Conservation (phyloP, 2,329 filamentous ascomycete species). For the Xylariomycetidae sp. region DNA sequence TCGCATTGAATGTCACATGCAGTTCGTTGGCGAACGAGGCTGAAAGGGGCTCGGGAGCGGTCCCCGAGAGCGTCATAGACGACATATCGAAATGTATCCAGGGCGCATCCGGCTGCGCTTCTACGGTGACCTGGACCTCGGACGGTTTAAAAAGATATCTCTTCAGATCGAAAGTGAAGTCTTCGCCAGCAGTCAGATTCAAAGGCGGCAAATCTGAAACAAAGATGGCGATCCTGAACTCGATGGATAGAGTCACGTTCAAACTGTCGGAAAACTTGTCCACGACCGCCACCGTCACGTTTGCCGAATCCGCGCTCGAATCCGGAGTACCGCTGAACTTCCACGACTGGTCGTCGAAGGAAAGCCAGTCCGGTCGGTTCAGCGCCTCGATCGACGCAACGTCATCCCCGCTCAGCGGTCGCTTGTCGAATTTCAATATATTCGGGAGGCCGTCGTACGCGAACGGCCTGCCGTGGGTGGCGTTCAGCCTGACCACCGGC, state of each 20-base stretch:
- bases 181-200: conserved; percentile 20
- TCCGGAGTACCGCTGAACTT: conserved; percentile 62
- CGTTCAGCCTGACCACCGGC: conserved; percentile 51
- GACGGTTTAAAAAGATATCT: conserved; percentile 20
- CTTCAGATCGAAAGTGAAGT: conserved; percentile 27
- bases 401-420: conserved; percentile 41
- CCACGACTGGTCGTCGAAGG: conserved; percentile 59
- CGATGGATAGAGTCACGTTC: conserved; percentile 45
- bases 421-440: conserved; percentile 55
- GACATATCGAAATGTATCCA: conserved; percentile 28
- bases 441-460: conserved; percentile 47
- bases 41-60: conserved; percentile 13
- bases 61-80: conserved; percentile 20
- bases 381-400: conserved; percentile 46
- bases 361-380: conserved; percentile 64
- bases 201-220: conserved; percentile 23
- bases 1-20: conserved; percentile 18
- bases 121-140: conserved; percentile 19
- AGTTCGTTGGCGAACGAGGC: conserved; percentile 8
- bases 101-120: conserved; percentile 18
- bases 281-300: conserved; percentile 55
- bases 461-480: conserved; percentile 48
- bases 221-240: conserved; percentile 20
- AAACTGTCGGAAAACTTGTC: conserved; percentile 59
- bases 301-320: conserved; percentile 50